Base-by-base conservation (phyloP, 345 rosid genomes). In the Eucalyptus albens region DNA sequence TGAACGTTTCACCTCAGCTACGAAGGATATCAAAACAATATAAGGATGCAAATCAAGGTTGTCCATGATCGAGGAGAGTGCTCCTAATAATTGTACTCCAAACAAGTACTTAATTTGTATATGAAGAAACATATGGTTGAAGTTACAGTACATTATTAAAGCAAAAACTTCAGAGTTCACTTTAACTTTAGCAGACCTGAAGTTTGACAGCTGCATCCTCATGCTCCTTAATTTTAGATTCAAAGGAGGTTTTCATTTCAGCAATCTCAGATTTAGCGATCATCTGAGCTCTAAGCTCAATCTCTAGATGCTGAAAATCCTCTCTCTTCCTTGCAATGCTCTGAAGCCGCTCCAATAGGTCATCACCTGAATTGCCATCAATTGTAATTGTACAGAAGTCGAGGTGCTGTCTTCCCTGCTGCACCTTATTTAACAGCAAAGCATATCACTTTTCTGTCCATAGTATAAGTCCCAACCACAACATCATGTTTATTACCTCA, bases 381-480 rank as follows among this genome's bases (percentile, higher is more conserved):
- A 93, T 91, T 9, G 91, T 92, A 56, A 94, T 90, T 3, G 98
- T 94, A 91, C 94, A 94, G 89, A 93, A 95, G 93, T 93, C 95
- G 88, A 90, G 94, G 9, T 92, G 93, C 91, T 94, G 97, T 85
- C 96, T 96, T 89, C 96, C 97, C 91, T 95, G 96, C 99, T 97
- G 96, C 94, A 95, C 92, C 91, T 92, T 92, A 91, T 92, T 69
- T 88, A 94, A 93, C 80, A 90, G 87, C 72, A 89, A 92, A 89
- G 87, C 53, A 89, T 87, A 60, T 91, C 90, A 90, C 88, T 88
- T 56, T 56, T 49, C 50, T 19, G 50, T 88, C 53, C 65, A 22
- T 44, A 13, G 59, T 87, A 60, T 67, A 86, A 50, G 87, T 40
- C 17, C 87, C 59, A 82, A 24, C 45, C 88, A 85, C 31, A 86